Base-by-base conservation (phyloP, 2,329 filamentous ascomycete species). In the Emergomyces africanus region DNA sequence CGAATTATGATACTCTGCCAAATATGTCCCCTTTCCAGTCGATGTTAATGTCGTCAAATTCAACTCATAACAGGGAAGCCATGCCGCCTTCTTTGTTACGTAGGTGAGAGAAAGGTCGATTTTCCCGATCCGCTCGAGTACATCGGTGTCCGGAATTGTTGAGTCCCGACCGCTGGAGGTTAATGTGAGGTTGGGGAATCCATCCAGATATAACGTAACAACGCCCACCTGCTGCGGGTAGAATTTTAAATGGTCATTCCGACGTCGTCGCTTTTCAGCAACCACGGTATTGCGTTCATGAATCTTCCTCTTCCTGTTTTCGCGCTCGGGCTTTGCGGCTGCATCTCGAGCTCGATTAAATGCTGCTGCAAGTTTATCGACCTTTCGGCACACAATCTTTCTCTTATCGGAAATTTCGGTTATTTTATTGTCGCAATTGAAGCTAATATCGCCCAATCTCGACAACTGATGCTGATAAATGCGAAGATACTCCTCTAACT, bases 31-130 rank as follows among this genome's bases (percentile, higher is more conserved):
- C 4, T 71, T 71, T 1, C 77, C 83, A 0, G 78, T 77, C 54
- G 77, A 78, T 23, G 70, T 75, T 0, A 79, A 77, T 1, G 83
- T 84, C 14, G 77, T 81, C n/a, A 87, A 75, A 57, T 78, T 78
- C 44, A 86, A 70, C 64, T 87, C 83, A 67, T 87, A 87, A 59
- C 77, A 80, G 2, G 84, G 82, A 0, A 73, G 71, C 83, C 84
- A 87, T 61, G 73, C 81, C 0, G 83, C 83, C 0, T 77, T 75
- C 8, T 75, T 73, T 0, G 83, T 83, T 41, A 85, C 78, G 65
- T 86, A 86, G 0, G 79, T 81, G n/a, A 86, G 65, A 3, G 78
- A 74, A 6, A 86, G 68, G 57, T 59, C 66, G 2, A 65, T 64
- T 48, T 59, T 15, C 60, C 59, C 53, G 23, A 57, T 25, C 48